phyloP scores from a whole-genome alignment of 805 yeast species.

The Candida maesae region DNA sequence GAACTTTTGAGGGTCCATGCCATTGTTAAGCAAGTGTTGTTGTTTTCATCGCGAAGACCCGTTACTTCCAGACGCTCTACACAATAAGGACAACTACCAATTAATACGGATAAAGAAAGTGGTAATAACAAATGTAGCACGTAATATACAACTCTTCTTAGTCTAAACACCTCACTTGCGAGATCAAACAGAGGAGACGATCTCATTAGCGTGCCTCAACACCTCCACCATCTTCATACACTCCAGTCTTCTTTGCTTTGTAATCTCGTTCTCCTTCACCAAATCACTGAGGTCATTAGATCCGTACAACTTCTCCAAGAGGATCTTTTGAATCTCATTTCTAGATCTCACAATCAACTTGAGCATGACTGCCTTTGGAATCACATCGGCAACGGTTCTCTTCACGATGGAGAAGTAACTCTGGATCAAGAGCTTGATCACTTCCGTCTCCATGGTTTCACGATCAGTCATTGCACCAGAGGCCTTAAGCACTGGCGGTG shows the following conservation, averaged over 20 bases:
- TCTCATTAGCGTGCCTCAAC: conserved; percentile 82
- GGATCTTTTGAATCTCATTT: conserved; percentile 84
- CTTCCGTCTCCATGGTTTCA: conserved; percentile 96
- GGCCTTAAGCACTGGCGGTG: conserved; percentile 92
- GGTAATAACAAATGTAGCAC: too few relatives aligned
- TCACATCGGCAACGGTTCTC: conserved; percentile 87
- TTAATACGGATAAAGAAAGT: too few relatives aligned
- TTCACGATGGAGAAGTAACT: conserved; percentile 92
- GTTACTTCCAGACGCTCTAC: too few relatives aligned
- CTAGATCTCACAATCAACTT: conserved; percentile 82
- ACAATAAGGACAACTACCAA: too few relatives aligned
- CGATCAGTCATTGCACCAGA: conserved; percentile 89
- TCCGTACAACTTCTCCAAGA: conserved; percentile 82
- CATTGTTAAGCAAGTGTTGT: too few relatives aligned
- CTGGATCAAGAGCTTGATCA: conserved; percentile 84
- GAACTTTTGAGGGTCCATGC: too few relatives aligned
- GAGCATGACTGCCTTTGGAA: conserved; percentile 94
- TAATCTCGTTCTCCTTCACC: conserved; percentile 86
- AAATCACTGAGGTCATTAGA: conserved; percentile 68
- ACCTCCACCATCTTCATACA: conserved; percentile 95
- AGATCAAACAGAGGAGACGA: conserved; percentile 43
- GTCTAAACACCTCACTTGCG: not conserved
- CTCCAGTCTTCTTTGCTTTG: conserved; percentile 92
- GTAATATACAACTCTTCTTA: not conserved
- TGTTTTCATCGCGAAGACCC: too few relatives aligned